Evolutionary conservation across 768 basidiomycete genomes (phyloP).

Genomic region (Agrocybe praecox): DNA sequence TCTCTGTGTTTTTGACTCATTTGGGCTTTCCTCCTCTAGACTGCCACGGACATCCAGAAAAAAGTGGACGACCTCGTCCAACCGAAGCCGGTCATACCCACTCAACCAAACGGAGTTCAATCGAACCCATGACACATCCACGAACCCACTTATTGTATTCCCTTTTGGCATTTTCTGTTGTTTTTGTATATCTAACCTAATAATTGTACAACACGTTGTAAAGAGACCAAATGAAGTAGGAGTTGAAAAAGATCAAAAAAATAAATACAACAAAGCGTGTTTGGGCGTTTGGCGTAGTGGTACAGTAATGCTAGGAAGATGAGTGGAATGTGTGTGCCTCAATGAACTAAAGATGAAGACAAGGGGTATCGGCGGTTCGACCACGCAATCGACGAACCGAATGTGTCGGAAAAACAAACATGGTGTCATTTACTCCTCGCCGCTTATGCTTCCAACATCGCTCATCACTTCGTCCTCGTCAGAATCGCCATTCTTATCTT

Average conservation of each 20-base stretch:
- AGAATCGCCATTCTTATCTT: conserved; percentile 77
- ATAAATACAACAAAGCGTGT: not conserved
- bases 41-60: conserved; percentile 73
- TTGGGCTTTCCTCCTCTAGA: conserved; percentile 38
- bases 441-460: conserved; percentile 82
- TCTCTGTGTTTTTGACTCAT: not conserved
- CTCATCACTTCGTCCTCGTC: conserved; percentile 87
- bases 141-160: not conserved
- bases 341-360: not conserved
- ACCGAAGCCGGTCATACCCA: conserved; percentile 31
- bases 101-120: conserved; percentile 13
- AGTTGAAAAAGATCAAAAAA: not conserved
- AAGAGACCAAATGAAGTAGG: conserved; percentile 13
- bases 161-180: conserved; percentile 8
- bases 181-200: conserved; percentile 11
- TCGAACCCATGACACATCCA: not conserved
- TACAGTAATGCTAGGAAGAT: not conserved
- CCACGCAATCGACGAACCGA: not conserved
- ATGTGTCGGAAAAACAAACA: not conserved
- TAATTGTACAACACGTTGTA: conserved; percentile 25
- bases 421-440: conserved; percentile 48
- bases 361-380: conserved; percentile 3
- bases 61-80: conserved; percentile 71
- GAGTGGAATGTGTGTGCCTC: not conserved
- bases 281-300: not conserved